Base-by-base conservation (phyloP, 2,329 filamentous ascomycete genomes). In the Sporothrix euskadiensis region DNA sequence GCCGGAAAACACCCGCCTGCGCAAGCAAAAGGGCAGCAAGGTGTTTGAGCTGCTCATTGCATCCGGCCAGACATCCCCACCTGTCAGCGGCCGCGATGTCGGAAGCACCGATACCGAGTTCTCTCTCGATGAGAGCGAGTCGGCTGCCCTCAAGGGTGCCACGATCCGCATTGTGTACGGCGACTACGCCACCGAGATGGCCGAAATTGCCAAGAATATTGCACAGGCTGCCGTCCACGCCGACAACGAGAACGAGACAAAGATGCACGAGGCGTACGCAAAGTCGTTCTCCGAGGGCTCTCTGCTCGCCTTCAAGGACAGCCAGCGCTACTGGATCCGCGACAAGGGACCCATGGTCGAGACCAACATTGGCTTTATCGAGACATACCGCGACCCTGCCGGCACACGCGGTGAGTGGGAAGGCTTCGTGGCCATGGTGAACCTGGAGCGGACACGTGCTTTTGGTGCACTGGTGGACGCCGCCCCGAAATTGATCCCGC, bases 321-420 rank as follows among this genome's bases (percentile, higher is more conserved):
- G 90, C 76, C 93, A 96, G 81, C 87, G 92, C 76, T 88, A 87
- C 78, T 96, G 93, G 93, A 93, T 96, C 76, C 89, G 90, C 79
- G 92, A 97, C 80, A 93, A 94, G 81, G 90, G 91, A 26, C 93
- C 93, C 4, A 89, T 88, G 82, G 89, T 97, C 47, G 93, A 96
- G 82, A 91, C 88, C 61, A 94, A 95, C 80, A 88, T 95, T 77
- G 93, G 93, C 0, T 96, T 96, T 79, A 91, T 96, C 70, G 93
- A 96, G 83, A 94, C 92, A 0, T 96, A 96, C 80, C 86, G 93
- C 77, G 93, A 97, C 79, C 93, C 93, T 41, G 90, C 92, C 74
- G 93, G 93, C 74, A 88, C 94, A 44, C 87, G 93, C 75, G 92
- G 91, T 74, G 93, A 96, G 80, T 97, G 92, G 90, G 92, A 96